phyloP scores from a whole-genome alignment of 176 grass and related monocot genomes.

The Carex littledalei region DNA sequence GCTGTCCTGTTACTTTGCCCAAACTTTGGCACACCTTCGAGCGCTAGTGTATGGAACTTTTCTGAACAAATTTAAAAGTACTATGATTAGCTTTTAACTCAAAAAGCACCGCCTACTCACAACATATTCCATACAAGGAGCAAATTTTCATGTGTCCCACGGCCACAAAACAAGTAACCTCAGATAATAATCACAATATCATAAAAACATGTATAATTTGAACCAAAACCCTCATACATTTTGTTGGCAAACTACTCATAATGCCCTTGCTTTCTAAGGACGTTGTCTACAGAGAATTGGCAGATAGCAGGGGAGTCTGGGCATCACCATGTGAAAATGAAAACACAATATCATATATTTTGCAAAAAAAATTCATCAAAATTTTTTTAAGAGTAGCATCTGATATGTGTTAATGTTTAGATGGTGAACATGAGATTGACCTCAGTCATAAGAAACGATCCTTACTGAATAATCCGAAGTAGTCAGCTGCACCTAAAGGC shows the following conservation, averaged over 20 bases:
- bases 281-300: background rate
- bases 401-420: background rate
- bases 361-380: background rate
- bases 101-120: background rate
- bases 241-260: background rate
- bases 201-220: background rate
- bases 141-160: background rate
- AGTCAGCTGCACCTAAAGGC: constrained; percentile 90
- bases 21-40: constrained; percentile 86
- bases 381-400: background rate
- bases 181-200: background rate
- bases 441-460: constrained; percentile 7
- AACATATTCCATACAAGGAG: background rate
- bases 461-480: constrained; percentile 95
- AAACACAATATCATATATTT: background rate
- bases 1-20: constrained; percentile 68
- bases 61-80: constrained; percentile 33
- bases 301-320: background rate
- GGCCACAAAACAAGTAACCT: background rate
- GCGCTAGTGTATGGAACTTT: constrained; percentile 78
- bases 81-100: background rate
- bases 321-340: background rate
- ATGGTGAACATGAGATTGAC: background rate
- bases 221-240: background rate
- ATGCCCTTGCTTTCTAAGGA: background rate